Evolutionary conservation across 2,329 filamentous ascomycete genomes (phyloP).

Genomic region (Alternaria burnsii): DNA sequence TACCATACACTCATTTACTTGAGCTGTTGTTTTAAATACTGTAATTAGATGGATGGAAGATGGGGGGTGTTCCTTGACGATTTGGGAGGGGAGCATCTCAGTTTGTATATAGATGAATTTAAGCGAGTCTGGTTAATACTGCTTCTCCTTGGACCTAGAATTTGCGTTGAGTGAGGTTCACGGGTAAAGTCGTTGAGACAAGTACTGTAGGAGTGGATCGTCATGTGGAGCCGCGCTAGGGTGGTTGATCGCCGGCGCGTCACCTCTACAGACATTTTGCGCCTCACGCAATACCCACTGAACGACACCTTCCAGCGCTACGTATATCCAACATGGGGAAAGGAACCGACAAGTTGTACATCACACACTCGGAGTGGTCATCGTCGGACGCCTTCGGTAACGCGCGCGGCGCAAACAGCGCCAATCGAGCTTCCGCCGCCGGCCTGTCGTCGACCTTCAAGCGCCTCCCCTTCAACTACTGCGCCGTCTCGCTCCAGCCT

Average conservation of each 20-base stretch:
- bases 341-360: constrained; percentile 61
- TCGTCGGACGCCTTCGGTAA: constrained; percentile 89
- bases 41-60: constrained; percentile 14
- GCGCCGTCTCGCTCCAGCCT: constrained; percentile 92
- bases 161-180: not conserved
- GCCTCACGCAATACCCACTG: not conserved
- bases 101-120: constrained; percentile 7
- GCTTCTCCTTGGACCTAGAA: not conserved
- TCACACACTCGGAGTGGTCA: constrained; percentile 98
- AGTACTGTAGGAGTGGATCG: not conserved
- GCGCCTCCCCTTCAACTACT: constrained; percentile 96
- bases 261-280: constrained; percentile 12
- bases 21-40: constrained; percentile 4
- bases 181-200: not conserved
- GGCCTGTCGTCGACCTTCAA: constrained; percentile 73
- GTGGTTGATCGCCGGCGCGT: constrained; percentile 11
- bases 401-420: constrained; percentile 73
- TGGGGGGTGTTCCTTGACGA: not conserved
- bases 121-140: constrained; percentile 2
- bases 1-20: constrained; percentile 16
- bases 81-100: not conserved
- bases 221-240: constrained; percentile 4
- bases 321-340: constrained; percentile 44
- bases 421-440: constrained; percentile 60
- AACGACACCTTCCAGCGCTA: not conserved